A percentile compares a stretch with the other conserved stretches of the same genome.
Conservation (phyloP, 345 rosid genomes). For the Brassica rapa region DNA sequence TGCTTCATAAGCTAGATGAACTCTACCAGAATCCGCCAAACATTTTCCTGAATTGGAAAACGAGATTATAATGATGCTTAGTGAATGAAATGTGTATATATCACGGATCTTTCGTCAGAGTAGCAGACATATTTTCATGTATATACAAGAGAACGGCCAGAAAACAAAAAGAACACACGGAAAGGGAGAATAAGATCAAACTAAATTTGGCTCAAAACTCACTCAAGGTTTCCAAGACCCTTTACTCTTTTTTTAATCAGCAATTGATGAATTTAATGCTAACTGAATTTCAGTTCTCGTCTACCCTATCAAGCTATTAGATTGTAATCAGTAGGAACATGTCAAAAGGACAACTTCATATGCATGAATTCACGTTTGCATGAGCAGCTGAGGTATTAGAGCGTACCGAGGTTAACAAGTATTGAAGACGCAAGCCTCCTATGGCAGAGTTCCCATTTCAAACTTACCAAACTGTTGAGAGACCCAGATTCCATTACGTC, state of each 20-base stretch:
- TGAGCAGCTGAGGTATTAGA: conserved; percentile 15
- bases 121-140: conserved; percentile 2
- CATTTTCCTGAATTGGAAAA: conserved; percentile 67
- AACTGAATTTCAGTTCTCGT: conserved; percentile 19
- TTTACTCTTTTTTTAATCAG: not conserved
- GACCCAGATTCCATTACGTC: conserved; percentile 55
- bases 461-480: conserved; percentile 44
- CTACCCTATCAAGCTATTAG: conserved; percentile 10
- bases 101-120: not conserved
- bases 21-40: conserved; percentile 47
- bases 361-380: not conserved
- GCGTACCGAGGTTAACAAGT: conserved; percentile 67
- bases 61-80: not conserved
- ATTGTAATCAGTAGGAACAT: conserved; percentile 3
- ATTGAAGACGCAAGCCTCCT: conserved; percentile 59
- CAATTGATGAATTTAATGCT: not conserved
- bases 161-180: conserved; percentile 6
- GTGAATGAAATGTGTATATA: not conserved
- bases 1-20: conserved; percentile 66
- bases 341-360: conserved; percentile 20
- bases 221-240: conserved; percentile 14
- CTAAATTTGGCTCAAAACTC: conserved; percentile 7
- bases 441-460: conserved; percentile 72
- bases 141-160: conserved; percentile 17
- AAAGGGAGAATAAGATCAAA: conserved; percentile 15